Base-by-base conservation (phyloP, 2,329 filamentous ascomycete species). In the Kalmusia sp. region DNA sequence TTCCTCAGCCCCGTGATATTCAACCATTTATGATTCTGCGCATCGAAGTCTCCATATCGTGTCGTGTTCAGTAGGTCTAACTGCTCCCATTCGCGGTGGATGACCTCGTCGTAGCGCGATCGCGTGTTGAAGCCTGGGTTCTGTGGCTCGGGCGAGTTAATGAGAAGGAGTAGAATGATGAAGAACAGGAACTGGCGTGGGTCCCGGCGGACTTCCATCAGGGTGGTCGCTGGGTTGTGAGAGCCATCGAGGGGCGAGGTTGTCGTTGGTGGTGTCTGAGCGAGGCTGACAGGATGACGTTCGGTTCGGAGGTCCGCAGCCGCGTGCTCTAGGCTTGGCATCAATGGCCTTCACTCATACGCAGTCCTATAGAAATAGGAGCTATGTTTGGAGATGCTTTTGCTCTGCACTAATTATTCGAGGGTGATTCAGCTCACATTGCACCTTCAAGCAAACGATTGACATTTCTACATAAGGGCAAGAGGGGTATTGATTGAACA, bases 1-100 rank as follows among this genome's bases (percentile, higher is more conserved):
- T 85, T 78, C 43, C 89, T 84, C 56, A 96, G 87, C 1, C 93
- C 93, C 2, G 90, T 90, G 46, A 96, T 78, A 46, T 81, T 81
- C 52, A 76, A 57, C 80, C 78, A 84, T 58, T 71, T 77, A 54
- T 78, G 69, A 8, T 75, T 67, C 25, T 55, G 56, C 17, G 77
- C 71, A 64, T 80, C 72, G 33, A 86, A 80, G 48, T 83, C 79
- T 30, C 81, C 82, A 71, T 68, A 73, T 28, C 50, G 54, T 15
- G 71, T 73, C 14, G 52, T 52, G 27, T 73, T 74, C n/a, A 74
- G 46, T 12, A 82, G 66, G 12, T 74, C 73, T 17, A 86, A 74
- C 49, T 79, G 78, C 57, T 77, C 72, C 61, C 78, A 77, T 70
- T 86, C 82, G 56, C 79, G 75, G 15, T 73, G 72, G 49, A 85